phyloP scores from a whole-genome alignment of 257 asterid genomes.

The Solanum pennellii region DNA sequence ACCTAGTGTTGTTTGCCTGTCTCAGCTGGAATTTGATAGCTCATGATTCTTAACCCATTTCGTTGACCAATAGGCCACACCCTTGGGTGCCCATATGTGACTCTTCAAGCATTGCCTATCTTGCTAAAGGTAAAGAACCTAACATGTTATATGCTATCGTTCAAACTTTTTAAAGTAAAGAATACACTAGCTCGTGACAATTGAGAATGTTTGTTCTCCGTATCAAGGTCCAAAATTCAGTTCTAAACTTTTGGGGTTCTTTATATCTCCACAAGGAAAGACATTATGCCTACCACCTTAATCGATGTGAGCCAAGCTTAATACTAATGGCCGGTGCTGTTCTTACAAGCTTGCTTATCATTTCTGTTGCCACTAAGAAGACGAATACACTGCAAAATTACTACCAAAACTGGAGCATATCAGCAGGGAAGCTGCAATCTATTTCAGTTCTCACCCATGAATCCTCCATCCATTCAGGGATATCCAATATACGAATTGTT shows the following conservation, averaged over 20 bases:
- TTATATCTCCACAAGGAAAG: neutral
- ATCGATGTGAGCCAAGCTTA: neutral
- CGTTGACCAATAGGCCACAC: neutral
- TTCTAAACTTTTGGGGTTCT: neutral
- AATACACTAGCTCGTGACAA: neutral
- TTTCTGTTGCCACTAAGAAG: neutral
- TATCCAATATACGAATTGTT: neutral
- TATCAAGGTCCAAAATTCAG: neutral
- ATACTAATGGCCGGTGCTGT: neutral
- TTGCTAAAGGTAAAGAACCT: neutral
- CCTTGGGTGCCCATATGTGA: neutral
- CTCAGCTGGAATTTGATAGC: neutral
- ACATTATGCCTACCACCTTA: neutral
- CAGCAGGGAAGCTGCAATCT: neutral
- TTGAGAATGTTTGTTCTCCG: neutral
- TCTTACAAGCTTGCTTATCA: neutral
- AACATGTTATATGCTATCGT: neutral
- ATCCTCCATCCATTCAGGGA: neutral
- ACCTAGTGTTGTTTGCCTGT: neutral
- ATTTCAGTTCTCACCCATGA: neutral
- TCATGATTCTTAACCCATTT: neutral
- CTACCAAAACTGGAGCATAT: neutral
- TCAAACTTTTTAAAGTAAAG: neutral
- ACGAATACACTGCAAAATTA: neutral
- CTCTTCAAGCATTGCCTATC: neutral